Evolutionary conservation across 2,329 filamentous ascomycete genomes (phyloP).

Genomic region (Shiraia bambusicola): DNA sequence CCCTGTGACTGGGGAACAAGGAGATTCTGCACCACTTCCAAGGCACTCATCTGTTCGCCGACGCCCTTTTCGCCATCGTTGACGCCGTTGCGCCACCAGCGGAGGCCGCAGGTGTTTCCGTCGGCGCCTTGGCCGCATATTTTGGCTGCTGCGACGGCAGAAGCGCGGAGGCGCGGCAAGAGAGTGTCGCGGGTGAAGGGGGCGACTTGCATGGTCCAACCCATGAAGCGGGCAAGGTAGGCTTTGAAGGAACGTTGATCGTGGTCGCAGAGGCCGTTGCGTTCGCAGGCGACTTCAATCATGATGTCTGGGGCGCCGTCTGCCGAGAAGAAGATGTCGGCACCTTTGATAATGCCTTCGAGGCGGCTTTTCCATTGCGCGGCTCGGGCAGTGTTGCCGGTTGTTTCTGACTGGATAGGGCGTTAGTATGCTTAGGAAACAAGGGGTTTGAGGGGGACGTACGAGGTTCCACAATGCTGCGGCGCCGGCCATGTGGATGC

Average conservation of each 20-base stretch:
- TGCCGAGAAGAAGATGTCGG: slow-evolving; percentile 45
- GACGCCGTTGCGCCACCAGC: slow-evolving; percentile 44
- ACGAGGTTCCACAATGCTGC: slow-evolving; percentile 53
- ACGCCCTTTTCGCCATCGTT: slow-evolving; percentile 56
- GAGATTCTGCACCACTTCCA: slow-evolving; percentile 56
- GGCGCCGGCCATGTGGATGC: slow-evolving; percentile 50
- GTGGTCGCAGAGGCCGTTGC: slow-evolving; percentile 48
- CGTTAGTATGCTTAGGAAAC: neutral
- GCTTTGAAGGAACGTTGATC: slow-evolving; percentile 53
- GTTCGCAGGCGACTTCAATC: slow-evolving; percentile 52
- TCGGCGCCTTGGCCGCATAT: slow-evolving; percentile 55
- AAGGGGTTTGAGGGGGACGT: slow-evolving; percentile 19
- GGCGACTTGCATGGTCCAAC: slow-evolving; percentile 44
- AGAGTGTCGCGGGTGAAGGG: slow-evolving; percentile 45
- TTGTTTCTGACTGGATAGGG: slow-evolving; percentile 21
- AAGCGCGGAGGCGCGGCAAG: slow-evolving; percentile 55
- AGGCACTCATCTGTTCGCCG: slow-evolving; percentile 61
- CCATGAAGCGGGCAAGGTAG: slow-evolving; percentile 48
- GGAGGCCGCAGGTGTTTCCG: slow-evolving; percentile 50
- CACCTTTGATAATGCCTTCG: slow-evolving; percentile 38
- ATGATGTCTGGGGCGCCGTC: slow-evolving; percentile 44
- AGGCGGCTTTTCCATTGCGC: slow-evolving; percentile 36
- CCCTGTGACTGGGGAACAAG: slow-evolving; percentile 36
- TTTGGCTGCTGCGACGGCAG: slow-evolving; percentile 58
- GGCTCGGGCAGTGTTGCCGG: slow-evolving; percentile 17